Conservation (phyloP, 768 basidiomycete species). For the Mycena sanguinolenta region DNA sequence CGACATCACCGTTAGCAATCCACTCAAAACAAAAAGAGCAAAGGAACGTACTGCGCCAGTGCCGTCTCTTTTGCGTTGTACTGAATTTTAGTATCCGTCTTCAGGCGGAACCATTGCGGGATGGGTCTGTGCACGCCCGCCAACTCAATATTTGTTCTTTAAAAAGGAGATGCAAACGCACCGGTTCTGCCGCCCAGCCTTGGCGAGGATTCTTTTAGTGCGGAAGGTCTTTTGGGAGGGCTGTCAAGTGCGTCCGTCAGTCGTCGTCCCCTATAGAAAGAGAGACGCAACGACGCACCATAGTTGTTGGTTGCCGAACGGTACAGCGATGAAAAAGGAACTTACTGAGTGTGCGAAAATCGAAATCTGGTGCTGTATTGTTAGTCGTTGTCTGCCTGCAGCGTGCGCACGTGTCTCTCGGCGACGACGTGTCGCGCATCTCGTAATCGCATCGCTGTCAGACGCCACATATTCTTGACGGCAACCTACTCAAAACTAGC, state of each 20-base stretch:
- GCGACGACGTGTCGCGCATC: too few relatives aligned
- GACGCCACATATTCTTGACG: too few relatives aligned
- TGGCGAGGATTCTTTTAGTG: slow-evolving; percentile 97
- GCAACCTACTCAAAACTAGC: too few relatives aligned
- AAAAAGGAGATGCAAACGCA: slow-evolving; percentile 54
- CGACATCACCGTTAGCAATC: too few relatives aligned
- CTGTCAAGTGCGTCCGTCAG: slow-evolving; percentile 59
- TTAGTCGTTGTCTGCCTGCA: slow-evolving; percentile 42
- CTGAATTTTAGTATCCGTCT: slow-evolving; percentile 96
- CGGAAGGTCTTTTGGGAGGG: slow-evolving; percentile 99
- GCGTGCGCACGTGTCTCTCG: too few relatives aligned
- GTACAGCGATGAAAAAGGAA: too few relatives aligned
- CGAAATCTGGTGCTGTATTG: slow-evolving; percentile 51
- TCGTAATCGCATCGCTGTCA: too few relatives aligned
- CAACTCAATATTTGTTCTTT: slow-evolving; percentile 12
- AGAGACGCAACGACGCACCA: slow-evolving; percentile 55
- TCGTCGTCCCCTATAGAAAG: neutral
- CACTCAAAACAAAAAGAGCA: neutral
- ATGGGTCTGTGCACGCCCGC: slow-evolving; percentile 75
- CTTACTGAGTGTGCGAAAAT: slow-evolving; percentile 45
- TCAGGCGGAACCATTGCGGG: slow-evolving; percentile 99
- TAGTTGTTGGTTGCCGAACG: slow-evolving; percentile 48
- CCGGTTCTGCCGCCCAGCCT: slow-evolving; percentile 97
- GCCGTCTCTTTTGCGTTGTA: slow-evolving; percentile 97
- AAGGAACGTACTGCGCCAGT: slow-evolving; percentile 76